Evolutionary conservation across 1,284 basidiomycete species (phyloP), one percentile per base, ranked within the genome.

Genomic region (Pterula multifida): DNA sequence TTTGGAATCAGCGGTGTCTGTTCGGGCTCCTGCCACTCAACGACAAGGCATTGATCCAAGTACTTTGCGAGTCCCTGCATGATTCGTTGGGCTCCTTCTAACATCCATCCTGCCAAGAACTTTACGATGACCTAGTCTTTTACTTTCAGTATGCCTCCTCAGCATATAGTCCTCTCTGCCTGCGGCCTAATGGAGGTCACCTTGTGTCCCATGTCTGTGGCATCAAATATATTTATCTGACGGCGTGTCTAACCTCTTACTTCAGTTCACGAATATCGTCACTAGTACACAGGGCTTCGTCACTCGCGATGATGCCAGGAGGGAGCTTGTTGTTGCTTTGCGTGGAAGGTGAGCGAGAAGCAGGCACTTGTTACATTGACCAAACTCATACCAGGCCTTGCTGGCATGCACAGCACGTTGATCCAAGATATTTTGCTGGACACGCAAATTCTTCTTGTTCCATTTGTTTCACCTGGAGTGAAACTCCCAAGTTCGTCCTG

Each of bases 351-450:
- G 48, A 48, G 55, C 45, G 26, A 26, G 21, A 24, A 21, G 12
- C 9, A 11, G 15, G 11, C 22, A 11, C 11, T 23, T 12, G 22
- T 17, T 45, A 21, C 42, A 21, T 12, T 11, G 22, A 17, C 11
- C 22, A 23, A n/a, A n/a, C n/a, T n/a, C n/a, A n/a, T n/a, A n/a
- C n/a, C n/a, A 21, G 22, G 15, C 11, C n/a, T 35, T 9, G n/a
- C 32, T 48, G 25, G 15, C 26, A 26, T 17, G 26, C 15, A 17
- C 46, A 59, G 68, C 53, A 57, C 60, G 1, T 71, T 68, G 0
- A 47, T 68, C 1, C 58, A 60, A 1, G 66, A 71, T 52, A 57
- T 67, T 45, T 50, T 72, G 19, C 56, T 68, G 28, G 71, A 72
- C 52, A 50, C 60, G 1, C 60, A 67, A 48, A 52, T 70, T 3